Evolutionary conservation across 306 rosid genomes (phyloP).

Genomic region (Vigna trinervia): DNA sequence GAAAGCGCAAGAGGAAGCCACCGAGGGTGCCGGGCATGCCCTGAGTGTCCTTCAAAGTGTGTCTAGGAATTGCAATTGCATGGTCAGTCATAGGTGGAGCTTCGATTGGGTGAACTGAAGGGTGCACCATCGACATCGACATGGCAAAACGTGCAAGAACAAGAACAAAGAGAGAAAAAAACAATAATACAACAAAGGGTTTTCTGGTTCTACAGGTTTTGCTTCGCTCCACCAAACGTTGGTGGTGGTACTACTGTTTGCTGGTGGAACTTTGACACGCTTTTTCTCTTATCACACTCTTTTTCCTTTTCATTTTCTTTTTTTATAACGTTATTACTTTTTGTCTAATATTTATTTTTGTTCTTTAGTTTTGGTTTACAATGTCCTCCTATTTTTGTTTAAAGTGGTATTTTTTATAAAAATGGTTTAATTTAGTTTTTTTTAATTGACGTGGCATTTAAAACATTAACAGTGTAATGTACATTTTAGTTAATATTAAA

Average conservation of each 20-base stretch:
- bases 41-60: slow-evolving; percentile 48
- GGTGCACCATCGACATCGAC: slow-evolving; percentile 49
- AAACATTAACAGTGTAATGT: too few species aligned
- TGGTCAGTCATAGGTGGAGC: slow-evolving; percentile 45
- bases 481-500: too few species aligned
- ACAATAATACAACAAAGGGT: not conserved
- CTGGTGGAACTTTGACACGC: not conserved
- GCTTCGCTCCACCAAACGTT: not conserved
- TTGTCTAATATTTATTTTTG: too few species aligned
- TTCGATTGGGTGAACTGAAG: slow-evolving; percentile 58
- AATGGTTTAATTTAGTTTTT: too few species aligned
- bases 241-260: not conserved
- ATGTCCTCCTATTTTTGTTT: too few species aligned
- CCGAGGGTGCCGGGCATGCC: slow-evolving; percentile 64
- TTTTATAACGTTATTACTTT: too few species aligned
- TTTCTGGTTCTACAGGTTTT: not conserved
- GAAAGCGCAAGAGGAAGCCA: slow-evolving; percentile 52
- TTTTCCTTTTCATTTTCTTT: not conserved
- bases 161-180: not conserved
- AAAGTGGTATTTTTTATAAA: too few species aligned
- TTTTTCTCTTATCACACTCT: not conserved
- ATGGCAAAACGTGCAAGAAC: not conserved
- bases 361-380: too few species aligned
- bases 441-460: too few species aligned
- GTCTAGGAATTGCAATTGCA: slow-evolving; percentile 44